phyloP scores from a whole-genome alignment of 1,284 basidiomycete genomes.

The Ustilago trichophora region DNA sequence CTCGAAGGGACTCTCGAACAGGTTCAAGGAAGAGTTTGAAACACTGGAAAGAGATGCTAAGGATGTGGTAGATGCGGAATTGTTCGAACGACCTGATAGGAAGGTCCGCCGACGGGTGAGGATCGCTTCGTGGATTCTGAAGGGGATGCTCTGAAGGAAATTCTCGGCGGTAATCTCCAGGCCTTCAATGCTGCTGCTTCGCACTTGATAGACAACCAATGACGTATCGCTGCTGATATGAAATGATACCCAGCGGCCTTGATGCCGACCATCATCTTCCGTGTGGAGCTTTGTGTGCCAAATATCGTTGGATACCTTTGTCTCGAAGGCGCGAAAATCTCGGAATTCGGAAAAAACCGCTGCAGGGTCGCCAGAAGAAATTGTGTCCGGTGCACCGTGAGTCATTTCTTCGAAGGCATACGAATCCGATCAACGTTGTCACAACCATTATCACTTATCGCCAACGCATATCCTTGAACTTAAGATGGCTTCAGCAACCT shows the following conservation, averaged over 20 bases:
- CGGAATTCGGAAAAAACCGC: constrained; percentile 9
- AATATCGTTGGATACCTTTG: too few species aligned
- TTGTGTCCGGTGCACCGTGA: constrained; percentile 18
- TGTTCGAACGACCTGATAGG: constrained; percentile 71
- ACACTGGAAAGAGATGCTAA: constrained; percentile 68
- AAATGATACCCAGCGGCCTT: constrained; percentile 15
- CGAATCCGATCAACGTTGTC: too few species aligned
- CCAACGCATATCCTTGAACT: background rate
- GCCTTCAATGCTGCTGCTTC: background rate
- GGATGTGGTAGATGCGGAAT: constrained; percentile 68
- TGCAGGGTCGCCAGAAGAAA: constrained; percentile 20
- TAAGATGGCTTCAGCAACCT: constrained; percentile 19
- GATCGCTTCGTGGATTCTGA: constrained; percentile 57
- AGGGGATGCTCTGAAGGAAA: constrained; percentile 60
- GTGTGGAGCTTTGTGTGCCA: too few species aligned
- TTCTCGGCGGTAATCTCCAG: too few species aligned
- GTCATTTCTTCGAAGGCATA: constrained; percentile 11
- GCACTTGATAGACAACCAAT: background rate
- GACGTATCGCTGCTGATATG: background rate
- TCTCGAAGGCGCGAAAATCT: too few species aligned
- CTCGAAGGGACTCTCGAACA: constrained; percentile 31
- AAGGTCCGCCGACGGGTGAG: constrained; percentile 73
- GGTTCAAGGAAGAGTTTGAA: constrained; percentile 69
- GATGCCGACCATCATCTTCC: background rate
- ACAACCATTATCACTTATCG: background rate